phyloP scores from a whole-genome alignment of 768 basidiomycete species.

The Leccinum imitatum region DNA sequence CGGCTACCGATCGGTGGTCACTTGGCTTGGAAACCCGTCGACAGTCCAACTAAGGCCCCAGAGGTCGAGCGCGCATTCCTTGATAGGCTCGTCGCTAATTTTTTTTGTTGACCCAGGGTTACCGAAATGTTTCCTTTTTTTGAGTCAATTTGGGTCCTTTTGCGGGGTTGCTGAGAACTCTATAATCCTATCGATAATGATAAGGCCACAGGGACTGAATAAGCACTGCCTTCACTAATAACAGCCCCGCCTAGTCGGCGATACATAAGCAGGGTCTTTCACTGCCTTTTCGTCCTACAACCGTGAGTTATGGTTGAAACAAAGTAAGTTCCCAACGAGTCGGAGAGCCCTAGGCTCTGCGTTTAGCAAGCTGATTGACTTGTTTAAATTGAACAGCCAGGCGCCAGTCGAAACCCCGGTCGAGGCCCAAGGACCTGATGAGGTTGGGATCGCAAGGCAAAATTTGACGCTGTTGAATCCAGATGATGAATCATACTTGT shows the following conservation, averaged over 20 bases:
- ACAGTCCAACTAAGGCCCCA: too few relatives aligned
- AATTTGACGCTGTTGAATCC: neutral
- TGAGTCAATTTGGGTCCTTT: too few relatives aligned
- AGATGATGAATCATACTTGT: constrained; percentile 8
- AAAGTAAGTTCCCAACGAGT: neutral
- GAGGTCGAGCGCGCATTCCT: too few relatives aligned
- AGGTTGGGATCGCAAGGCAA: constrained; percentile 13
- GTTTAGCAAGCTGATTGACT: neutral
- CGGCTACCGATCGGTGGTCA: too few relatives aligned
- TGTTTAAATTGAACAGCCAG: constrained; percentile 1
- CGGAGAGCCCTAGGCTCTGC: neutral
- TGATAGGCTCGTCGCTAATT: too few relatives aligned
- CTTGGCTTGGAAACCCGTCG: too few relatives aligned
- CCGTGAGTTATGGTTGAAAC: constrained; percentile 3
- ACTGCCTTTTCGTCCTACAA: neutral
- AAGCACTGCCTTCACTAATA: neutral
- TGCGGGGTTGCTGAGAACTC: too few relatives aligned
- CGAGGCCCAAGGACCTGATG: constrained; percentile 7
- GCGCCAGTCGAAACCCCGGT: neutral
- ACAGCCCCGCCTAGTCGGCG: neutral
- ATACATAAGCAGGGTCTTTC: neutral
- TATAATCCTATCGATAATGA: too few relatives aligned
- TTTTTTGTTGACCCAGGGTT: too few relatives aligned
- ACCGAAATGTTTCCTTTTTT: too few relatives aligned
- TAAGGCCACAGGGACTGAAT: neutral